phyloP scores from a whole-genome alignment of 495 filamentous ascomycete species.

The Achaetomiella virescens region DNA sequence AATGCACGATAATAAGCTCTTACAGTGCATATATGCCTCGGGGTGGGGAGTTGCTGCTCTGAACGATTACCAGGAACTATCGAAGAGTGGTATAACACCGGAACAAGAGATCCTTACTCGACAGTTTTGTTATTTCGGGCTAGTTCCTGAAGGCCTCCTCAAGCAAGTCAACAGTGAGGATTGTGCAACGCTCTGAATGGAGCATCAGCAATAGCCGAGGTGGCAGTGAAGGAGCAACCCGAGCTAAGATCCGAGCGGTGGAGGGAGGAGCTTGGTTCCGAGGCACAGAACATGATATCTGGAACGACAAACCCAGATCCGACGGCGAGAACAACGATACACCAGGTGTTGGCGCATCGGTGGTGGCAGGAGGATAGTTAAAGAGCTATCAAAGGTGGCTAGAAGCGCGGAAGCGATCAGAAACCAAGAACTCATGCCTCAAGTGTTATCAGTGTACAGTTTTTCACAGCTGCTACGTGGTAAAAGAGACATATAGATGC shows the following conservation, averaged over 20 bases:
- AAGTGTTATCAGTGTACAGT: too few species aligned
- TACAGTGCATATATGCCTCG: not conserved
- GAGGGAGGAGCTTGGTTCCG: not conserved
- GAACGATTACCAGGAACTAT: not conserved
- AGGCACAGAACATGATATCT: too few species aligned
- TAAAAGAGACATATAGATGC: too few species aligned
- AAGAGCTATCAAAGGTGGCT: too few species aligned
- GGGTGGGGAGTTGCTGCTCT: constrained; percentile 1
- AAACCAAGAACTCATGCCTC: too few species aligned
- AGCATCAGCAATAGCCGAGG: not conserved
- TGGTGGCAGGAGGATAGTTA: too few species aligned
- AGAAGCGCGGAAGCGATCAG: too few species aligned
- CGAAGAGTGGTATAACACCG: not conserved
- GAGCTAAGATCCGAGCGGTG: not conserved
- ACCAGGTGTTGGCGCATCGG: too few species aligned
- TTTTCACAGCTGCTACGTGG: too few species aligned
- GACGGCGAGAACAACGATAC: too few species aligned
- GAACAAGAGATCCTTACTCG: not conserved
- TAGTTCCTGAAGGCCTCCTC: not conserved
- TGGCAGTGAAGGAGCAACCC: not conserved
- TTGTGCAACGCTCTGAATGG: not conserved
- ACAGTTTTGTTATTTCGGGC: constrained; percentile 4
- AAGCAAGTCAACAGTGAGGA: not conserved
- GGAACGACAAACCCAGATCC: too few species aligned
- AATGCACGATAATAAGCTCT: not conserved